Base-by-base conservation (phyloP, 768 basidiomycete genomes). In the Hypholoma fasciculare region DNA sequence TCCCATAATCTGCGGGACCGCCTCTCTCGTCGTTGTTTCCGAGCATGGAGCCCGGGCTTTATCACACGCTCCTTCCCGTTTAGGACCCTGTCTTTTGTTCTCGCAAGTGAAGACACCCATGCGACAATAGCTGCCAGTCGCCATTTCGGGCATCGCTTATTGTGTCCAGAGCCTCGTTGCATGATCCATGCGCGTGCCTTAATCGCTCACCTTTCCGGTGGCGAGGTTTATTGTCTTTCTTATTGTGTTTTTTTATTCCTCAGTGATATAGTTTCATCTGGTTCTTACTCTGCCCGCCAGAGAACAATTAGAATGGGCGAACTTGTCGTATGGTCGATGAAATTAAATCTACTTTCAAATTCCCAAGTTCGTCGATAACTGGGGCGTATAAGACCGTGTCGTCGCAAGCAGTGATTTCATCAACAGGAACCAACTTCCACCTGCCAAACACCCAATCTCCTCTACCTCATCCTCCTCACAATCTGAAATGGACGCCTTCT, bases 71-170 rank as follows among this genome's bases (percentile, higher is more conserved):
- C 30, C 30, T 50, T 61, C 58, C 63, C 53, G 19, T 57, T 67
- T 42, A 50, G 61, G 65, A 54, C 30, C 49, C 52, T 34, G 59
- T 65, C 63, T 69, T 69, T 69, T 67, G 66, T 67, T 66, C 51
- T 63, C 49, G 39, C 52, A 48, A 47, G 6, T 37, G 20, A 16
- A 34, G 40, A 34, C 49, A 57, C 17, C n/a, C 38, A 36, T 34
- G 27, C 34, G 37, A 8, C 36, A 37, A 38, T 17, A 38, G 40
- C 34, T n/a, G 20, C 17, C 17, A 3, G 23, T 26, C 39, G 17
- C 56, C 26, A 43, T 44, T 49, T 34, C 17, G 56, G 56, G 48
- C 17, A 7, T 17, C 46, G 46, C 43, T 63, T 67, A 67, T 67
- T 67, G 67, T 67, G 56, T 60, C 60, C 46, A 36, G 23, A 16